Evolutionary conservation across 2,329 filamentous ascomycete genomes (phyloP).

Genomic region (Cercospora citrullina): DNA sequence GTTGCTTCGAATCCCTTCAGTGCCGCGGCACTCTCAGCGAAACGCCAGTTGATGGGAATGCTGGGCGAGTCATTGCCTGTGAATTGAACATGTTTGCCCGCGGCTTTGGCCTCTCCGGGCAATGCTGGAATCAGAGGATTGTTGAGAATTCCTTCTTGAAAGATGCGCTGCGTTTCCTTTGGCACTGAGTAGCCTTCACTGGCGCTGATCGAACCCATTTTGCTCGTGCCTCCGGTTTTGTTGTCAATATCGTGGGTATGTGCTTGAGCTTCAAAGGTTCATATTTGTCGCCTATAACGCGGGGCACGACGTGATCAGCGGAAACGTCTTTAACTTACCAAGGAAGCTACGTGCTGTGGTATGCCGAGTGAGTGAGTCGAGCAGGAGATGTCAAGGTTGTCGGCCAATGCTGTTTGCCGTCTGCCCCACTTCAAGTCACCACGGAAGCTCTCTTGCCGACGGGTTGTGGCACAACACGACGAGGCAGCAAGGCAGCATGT

Average conservation of each 20-base stretch:
- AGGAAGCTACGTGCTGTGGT: background rate
- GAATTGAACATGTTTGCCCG: conserved; percentile 43
- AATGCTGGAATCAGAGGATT: conserved; percentile 46
- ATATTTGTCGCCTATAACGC: background rate
- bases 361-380: background rate
- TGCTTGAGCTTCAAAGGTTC: background rate
- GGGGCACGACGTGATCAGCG: background rate
- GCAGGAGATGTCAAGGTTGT: background rate
- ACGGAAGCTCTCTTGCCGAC: background rate
- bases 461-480: background rate
- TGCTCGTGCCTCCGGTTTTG: background rate
- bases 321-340: background rate
- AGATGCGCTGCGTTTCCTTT: conserved; percentile 31
- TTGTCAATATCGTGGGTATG: background rate
- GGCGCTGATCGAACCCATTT: conserved; percentile 17
- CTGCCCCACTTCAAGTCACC: background rate
- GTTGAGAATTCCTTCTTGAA: conserved; percentile 46
- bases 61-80: conserved; percentile 47
- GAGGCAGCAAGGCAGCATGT: background rate
- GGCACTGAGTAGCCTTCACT: conserved; percentile 24
- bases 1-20: conserved; percentile 35
- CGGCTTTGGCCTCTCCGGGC: conserved; percentile 41
- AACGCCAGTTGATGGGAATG: conserved; percentile 58
- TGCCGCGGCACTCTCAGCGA: conserved; percentile 52
- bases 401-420: background rate